Evolutionary conservation across 306 rosid species (phyloP), one percentile per base, ranked within the genome.

Genomic region (Astragalus membranaceus): DNA sequence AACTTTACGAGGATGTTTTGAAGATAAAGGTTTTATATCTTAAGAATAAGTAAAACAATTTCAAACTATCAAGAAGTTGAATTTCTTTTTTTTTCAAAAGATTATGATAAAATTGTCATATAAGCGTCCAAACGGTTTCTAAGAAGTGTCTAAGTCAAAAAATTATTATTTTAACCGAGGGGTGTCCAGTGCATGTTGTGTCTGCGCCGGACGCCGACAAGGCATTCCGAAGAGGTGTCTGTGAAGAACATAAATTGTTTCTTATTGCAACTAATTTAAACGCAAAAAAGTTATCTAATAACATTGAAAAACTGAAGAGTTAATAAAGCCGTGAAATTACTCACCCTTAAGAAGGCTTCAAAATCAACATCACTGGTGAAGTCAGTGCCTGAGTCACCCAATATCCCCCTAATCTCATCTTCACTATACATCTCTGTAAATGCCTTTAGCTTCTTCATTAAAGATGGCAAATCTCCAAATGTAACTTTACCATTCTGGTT

Each of bases 271-370:
- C 33, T 36, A 58, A 65, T 37, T 42, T 29, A 53, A 52, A 52
- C 13, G 2, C 10, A 35, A 6, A 35, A 6, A 35, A 20, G 23
- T 35, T 9, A 39, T 61, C 32, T 4, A 44, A 17, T 58, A 32
- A 73, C 2, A 13, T 5, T 50, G 32, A 30, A 70, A 55, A 52
- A 49, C 2, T 6, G 14, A 20, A 37, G 16, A 37, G 15, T 39
- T 2, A 2, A 26, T 59, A 42, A 41, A 42, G 48, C 71, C 44
- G 74, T n/a, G 64, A 60, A 39, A 58, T 35, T 58, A 72, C 91
- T 86, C 51, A 84, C 99, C 86, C 82, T 86, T 48, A 91, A 91
- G 80, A 95, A 95, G 79, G 82, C 75, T 83, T 95, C 99, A 69
- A 95, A 95, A 82, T 89, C 96, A 70, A 89, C 81, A 36, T 91